Evolutionary conservation across 176 grass and related monocot species (phyloP), one percentile per base, ranked within the genome.

Genomic region (Phoenix roebelenii): DNA sequence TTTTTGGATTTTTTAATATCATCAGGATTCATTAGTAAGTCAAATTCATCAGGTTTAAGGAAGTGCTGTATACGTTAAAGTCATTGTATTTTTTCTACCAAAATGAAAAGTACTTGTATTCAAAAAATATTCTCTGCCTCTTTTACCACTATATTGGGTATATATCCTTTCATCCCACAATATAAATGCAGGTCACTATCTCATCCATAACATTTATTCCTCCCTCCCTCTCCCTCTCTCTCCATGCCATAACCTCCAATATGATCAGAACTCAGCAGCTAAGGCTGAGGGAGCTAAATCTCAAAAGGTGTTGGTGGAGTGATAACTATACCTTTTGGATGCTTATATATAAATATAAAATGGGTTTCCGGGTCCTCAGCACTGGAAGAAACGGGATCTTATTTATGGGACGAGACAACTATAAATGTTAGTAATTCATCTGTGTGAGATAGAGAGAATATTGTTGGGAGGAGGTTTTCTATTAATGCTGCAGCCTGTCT

Each of bases 401-500:
- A 39, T 61, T 32, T 18, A 61, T 61, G 18, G 15, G 35, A 44
- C 3, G 35, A 44, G 35, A 44, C 35, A 44, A 44, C 35, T 28
- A 18, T 5, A 9, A 52, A 18, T 54, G 35, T 44, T 44, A 44
- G 12, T 44, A 44, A 44, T 20, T 5, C 62, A 25, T 25, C 6
- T 26, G 3, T 17, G 16, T 54, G 29, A 44, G 52, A 23, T 52
- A 49, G 19, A 69, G 52, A 57, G 4, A 5, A 32, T 30, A 49
- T 30, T 7, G 30, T 19, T 29, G 20, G 60, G 30, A 39, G 19
- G 60, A 39, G 59, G 17, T 69, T 69, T 58, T 22, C 66, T 49
- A 69, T 69, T 69, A 69, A 56, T 62, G 63, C 61, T 68, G 57
- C 50, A 50, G 15, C 65, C 57, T 77, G 65, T 69, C 57, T 59